These are phyloP conservation scores for Akanthomyces lecanii DNA, from an alignment of 2,329 filamentous ascomycete genomes.

Conservation along the genomic window DNA sequence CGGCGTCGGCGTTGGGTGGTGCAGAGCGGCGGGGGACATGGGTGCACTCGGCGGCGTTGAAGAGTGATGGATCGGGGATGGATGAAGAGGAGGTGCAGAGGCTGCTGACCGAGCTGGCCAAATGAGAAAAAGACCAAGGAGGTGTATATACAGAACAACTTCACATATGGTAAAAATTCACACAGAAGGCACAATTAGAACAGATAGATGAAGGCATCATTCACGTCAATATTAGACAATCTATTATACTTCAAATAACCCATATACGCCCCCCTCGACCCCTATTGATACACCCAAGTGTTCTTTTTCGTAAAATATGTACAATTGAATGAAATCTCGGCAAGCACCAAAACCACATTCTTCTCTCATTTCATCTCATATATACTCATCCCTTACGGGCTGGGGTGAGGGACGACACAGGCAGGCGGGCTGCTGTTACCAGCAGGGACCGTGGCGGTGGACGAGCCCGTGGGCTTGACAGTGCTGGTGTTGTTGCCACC, in stretches of 20 bases:
- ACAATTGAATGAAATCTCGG: not conserved
- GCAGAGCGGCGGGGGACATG: constrained; percentile 27
- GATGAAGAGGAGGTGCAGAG: constrained; percentile 26
- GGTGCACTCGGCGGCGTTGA: constrained; percentile 47
- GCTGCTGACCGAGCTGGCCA: not conserved
- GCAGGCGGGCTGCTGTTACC: not conserved
- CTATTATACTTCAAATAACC: not conserved
- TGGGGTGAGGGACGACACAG: not conserved
- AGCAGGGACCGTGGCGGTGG: not conserved
- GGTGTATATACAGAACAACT: not conserved
- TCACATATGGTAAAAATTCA: not conserved
- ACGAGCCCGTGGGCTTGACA: not conserved
- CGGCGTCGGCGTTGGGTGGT: constrained; percentile 17
- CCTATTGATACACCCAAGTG: constrained; percentile 7
- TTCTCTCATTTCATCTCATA: not conserved
- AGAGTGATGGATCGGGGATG: constrained; percentile 21
- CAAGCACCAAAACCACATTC: not conserved
- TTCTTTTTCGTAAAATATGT: not conserved
- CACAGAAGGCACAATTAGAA: not conserved
- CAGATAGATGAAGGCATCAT: not conserved
- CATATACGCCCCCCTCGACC: not conserved
- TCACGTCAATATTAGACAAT: not conserved
- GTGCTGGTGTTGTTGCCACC: constrained; percentile 1
- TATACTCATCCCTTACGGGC: not conserved
- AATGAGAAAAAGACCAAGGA: not conserved